phyloP scores from a whole-genome alignment of 345 rosid species.

The Gossypium arboreum region DNA sequence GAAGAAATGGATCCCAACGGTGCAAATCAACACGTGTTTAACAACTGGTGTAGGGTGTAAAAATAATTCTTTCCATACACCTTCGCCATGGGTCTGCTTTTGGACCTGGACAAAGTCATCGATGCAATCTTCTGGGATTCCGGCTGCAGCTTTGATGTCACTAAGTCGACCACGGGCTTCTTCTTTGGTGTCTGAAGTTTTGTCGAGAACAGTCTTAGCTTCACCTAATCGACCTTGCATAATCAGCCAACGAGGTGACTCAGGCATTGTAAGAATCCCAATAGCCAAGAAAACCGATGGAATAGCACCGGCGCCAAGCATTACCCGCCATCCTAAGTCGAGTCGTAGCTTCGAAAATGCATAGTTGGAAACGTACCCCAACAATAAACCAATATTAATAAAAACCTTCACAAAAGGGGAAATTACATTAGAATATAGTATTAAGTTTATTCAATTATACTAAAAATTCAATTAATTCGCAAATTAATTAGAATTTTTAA shows the following conservation, averaged over 20 bases:
- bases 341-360: conserved; percentile 56
- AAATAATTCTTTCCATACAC: conserved; percentile 73
- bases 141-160: conserved; percentile 80
- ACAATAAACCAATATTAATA: conserved; percentile 60
- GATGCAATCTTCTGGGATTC: conserved; percentile 63
- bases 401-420: conserved; percentile 47
- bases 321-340: conserved; percentile 70
- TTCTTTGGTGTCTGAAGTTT: conserved; percentile 57
- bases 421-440: too few species aligned
- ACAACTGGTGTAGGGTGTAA: conserved; percentile 64
- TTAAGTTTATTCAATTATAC: too few species aligned
- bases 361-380: conserved; percentile 79
- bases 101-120: conserved; percentile 62
- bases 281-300: conserved; percentile 61
- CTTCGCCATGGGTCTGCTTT: conserved; percentile 48
- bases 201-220: conserved; percentile 67
- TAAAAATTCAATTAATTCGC: too few species aligned
- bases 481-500: too few species aligned
- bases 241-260: conserved; percentile 95
- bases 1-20: conserved; percentile 78
- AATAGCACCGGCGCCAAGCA: conserved; percentile 79
- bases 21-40: conserved; percentile 63
- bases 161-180: conserved; percentile 58
- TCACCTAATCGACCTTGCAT: conserved; percentile 87
- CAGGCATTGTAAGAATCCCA: conserved; percentile 79